These are phyloP conservation scores for Tulasnella sp. DNA, from an alignment of 768 basidiomycete species.

Conservation along the genomic window DNA sequence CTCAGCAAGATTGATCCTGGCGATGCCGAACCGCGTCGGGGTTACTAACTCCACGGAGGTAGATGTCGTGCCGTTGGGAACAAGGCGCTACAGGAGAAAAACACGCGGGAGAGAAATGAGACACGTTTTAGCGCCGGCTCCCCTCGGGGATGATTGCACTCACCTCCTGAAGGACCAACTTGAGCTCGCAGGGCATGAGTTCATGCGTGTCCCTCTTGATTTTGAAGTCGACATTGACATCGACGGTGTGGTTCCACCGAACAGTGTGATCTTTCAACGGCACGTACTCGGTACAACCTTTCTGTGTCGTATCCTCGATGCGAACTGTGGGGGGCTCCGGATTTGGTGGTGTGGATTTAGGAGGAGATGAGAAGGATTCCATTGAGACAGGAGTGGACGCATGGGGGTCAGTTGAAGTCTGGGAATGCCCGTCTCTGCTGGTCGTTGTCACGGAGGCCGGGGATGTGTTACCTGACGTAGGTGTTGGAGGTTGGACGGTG, in stretches of 20 bases:
- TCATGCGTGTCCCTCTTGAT: conserved; percentile 45
- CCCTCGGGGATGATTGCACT: conserved; percentile 5
- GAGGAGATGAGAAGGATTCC: conserved; percentile 21
- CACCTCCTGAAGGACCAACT: conserved; percentile 56
- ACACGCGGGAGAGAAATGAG: neutral
- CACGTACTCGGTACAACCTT: conserved; percentile 54
- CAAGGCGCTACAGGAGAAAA: neutral
- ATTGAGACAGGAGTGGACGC: neutral
- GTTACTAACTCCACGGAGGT: conserved; percentile 40
- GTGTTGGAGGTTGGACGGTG: conserved; percentile 14
- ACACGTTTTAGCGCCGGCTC: conserved; percentile 1
- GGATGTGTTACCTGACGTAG: neutral
- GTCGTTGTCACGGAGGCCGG: neutral
- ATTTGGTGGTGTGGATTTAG: neutral
- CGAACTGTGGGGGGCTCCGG: neutral
- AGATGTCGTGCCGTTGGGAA: conserved; percentile 43
- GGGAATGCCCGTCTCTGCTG: conserved; percentile 13
- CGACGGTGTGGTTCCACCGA: conserved; percentile 51
- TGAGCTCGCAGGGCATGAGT: conserved; percentile 54
- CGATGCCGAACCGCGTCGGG: conserved; percentile 54
- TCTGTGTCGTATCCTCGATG: conserved; percentile 30
- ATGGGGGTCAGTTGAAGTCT: conserved; percentile 5
- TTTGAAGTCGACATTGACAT: conserved; percentile 51
- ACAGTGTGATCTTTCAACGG: conserved; percentile 58
- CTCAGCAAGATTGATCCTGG: conserved; percentile 66